These are phyloP conservation scores for Talaromyces adpressus DNA, from an alignment of 495 filamentous ascomycete genomes.

Conservation along the genomic window DNA sequence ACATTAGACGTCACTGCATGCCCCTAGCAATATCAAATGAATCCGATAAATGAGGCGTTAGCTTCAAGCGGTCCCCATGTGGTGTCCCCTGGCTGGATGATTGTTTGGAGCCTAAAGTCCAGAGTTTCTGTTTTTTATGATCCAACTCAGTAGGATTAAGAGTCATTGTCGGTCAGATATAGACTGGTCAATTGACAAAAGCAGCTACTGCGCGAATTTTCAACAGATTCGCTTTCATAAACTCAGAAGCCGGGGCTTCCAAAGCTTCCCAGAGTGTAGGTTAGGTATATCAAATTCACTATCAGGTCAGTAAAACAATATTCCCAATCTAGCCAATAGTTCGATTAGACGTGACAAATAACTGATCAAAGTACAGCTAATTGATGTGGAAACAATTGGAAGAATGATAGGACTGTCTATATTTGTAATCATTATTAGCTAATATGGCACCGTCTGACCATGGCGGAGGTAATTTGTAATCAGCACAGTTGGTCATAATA, in stretches of 20 bases:
- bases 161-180: neutral
- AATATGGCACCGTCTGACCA: neutral
- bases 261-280: no score
- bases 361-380: neutral
- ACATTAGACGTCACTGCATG: neutral
- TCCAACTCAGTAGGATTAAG: neutral
- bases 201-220: no score
- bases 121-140: neutral
- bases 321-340: neutral
- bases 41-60: neutral
- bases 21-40: neutral
- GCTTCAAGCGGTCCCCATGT: neutral
- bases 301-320: neutral
- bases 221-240: no score
- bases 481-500: neutral
- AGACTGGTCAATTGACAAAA: no score
- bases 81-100: neutral
- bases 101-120: neutral
- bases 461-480: neutral
- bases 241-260: no score
- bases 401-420: neutral
- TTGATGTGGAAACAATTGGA: neutral
- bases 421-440: neutral
- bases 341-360: neutral
- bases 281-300: no score